A percentile compares a stretch with the other conserved stretches of the same genome.
These are phyloP conservation scores for Coemansia sp. DNA, from an alignment of 192 early-diverging fungal genomes.

Conservation along the genomic window DNA sequence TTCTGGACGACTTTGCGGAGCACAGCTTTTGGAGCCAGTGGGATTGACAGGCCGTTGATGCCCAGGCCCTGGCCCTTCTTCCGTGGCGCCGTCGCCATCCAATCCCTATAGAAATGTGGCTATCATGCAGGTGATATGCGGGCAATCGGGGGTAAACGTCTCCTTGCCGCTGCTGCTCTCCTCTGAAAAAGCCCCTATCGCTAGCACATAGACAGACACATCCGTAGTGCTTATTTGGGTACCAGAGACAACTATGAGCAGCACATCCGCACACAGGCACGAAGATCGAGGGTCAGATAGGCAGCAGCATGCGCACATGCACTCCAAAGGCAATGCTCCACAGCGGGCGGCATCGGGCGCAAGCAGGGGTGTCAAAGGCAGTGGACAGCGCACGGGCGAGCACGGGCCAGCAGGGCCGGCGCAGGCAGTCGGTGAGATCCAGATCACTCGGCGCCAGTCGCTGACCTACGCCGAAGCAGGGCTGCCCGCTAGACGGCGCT, in stretches of 20 bases:
- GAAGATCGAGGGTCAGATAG: not conserved
- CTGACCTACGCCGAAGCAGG: conserved; percentile 24
- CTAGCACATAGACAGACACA: too few species aligned
- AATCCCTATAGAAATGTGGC: too few species aligned
- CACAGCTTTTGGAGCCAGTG: conserved; percentile 38
- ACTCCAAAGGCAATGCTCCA: not conserved
- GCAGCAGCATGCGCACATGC: not conserved
- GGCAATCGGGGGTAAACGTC: too few species aligned
- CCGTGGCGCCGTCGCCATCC: too few species aligned
- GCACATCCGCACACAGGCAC: not conserved
- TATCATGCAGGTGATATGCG: too few species aligned
- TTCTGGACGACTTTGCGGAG: conserved; percentile 15
- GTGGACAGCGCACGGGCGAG: too few species aligned
- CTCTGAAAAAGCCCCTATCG: too few species aligned
- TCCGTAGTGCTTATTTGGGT: too few species aligned
- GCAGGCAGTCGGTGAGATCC: not conserved
- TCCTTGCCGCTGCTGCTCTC: too few species aligned
- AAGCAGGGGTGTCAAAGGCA: not conserved
- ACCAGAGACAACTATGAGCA: not conserved
- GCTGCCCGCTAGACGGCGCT: conserved; percentile 18
- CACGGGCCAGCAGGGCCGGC: conserved; percentile 7
- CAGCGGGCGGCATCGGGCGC: not conserved
- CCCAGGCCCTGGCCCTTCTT: too few species aligned
- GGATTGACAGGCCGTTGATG: too few species aligned
- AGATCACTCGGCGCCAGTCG: conserved; percentile 9